Evolutionary conservation across 2,329 filamentous ascomycete species (phyloP).

Genomic region (Thelonectria blattea): DNA sequence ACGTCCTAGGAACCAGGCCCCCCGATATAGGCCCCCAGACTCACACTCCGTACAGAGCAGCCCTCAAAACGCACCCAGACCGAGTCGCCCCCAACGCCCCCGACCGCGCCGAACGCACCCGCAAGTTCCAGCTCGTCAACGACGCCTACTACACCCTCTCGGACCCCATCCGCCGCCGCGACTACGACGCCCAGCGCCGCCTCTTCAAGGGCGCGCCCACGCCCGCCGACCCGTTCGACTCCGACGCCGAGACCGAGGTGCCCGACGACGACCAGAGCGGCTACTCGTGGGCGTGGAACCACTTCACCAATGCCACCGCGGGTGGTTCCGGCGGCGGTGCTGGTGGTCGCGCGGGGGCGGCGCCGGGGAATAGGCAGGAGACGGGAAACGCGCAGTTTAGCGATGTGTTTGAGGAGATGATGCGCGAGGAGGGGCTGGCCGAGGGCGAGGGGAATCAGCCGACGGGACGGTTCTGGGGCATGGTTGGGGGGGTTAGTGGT

Average conservation of each 20-base stretch:
- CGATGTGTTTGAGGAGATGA: slow-evolving; percentile 88
- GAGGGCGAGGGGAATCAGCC: slow-evolving; percentile 66
- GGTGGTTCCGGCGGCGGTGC: slow-evolving; percentile 24
- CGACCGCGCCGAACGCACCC: slow-evolving; percentile 80
- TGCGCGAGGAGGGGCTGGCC: slow-evolving; percentile 83
- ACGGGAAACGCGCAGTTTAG: slow-evolving; percentile 83
- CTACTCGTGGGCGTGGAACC: slow-evolving; percentile 81
- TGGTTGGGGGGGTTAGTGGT: slow-evolving; percentile 85
- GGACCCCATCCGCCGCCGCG: slow-evolving; percentile 74
- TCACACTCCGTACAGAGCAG: slow-evolving; percentile 63
- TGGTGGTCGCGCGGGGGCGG: slow-evolving; percentile 22
- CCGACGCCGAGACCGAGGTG: slow-evolving; percentile 47
- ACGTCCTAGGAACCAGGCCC: slow-evolving; percentile 15
- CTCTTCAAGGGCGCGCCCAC: slow-evolving; percentile 39
- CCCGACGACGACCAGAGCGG: slow-evolving; percentile 51
- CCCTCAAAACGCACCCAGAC: slow-evolving; percentile 92
- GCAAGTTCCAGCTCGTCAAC: slow-evolving; percentile 89
- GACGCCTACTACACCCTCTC: slow-evolving; percentile 93
- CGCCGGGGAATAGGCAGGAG: slow-evolving; percentile 52
- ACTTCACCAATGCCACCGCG: slow-evolving; percentile 51
- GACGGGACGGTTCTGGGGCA: slow-evolving; percentile 82
- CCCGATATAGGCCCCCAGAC: not conserved
- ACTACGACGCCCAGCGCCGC: slow-evolving; percentile 76
- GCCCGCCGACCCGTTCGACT: slow-evolving; percentile 52
- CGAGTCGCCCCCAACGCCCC: slow-evolving; percentile 84